Percentiles rank a stretch among this genome's conserved stretches.
Conservation (phyloP, 2,329 filamentous ascomycete species). For the Fusarium longipes region DNA sequence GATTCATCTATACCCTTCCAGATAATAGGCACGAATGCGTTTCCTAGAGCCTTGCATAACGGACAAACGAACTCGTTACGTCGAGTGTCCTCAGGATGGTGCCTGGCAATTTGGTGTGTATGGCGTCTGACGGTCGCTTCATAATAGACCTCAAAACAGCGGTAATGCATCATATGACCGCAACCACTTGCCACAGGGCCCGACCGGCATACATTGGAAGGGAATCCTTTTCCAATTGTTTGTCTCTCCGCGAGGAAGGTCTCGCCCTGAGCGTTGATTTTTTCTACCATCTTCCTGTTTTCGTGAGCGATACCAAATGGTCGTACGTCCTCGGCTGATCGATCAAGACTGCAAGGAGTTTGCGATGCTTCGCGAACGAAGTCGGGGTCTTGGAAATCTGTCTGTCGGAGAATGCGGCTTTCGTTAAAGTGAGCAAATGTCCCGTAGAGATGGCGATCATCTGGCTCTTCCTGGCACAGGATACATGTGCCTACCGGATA, state of each 20-base stretch:
- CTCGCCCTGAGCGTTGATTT: constrained; percentile 78
- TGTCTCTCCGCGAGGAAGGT: constrained; percentile 80
- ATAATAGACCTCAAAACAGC: constrained; percentile 92
- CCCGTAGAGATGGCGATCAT: constrained; percentile 88
- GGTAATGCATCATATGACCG: constrained; percentile 98
- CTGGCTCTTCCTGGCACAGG: constrained; percentile 94
- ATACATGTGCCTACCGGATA: constrained; percentile 96
- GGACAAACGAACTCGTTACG: constrained; percentile 95
- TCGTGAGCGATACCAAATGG: constrained; percentile 92
- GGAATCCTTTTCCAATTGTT: constrained; percentile 89
- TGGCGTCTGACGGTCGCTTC: constrained; percentile 86
- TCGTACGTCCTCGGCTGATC: constrained; percentile 82
- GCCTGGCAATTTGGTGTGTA: constrained; percentile 89
- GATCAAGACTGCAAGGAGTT: constrained; percentile 84
- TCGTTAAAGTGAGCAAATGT: constrained; percentile 92
- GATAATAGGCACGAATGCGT: constrained; percentile 92
- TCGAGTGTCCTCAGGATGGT: constrained; percentile 85
- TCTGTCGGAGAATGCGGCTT: constrained; percentile 87
- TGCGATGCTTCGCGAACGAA: constrained; percentile 85
- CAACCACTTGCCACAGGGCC: constrained; percentile 92
- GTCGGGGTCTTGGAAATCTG: constrained; percentile 82
- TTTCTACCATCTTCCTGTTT: constrained; percentile 81
- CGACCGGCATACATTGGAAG: constrained; percentile 70
- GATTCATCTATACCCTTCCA: constrained; percentile 94
- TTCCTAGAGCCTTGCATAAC: constrained; percentile 94